Percentiles rank a stretch among this genome's conserved stretches.
Evolutionary conservation across 2,329 filamentous ascomycete species (phyloP).

Genomic region (Magnaporthiopsis incrustans): DNA sequence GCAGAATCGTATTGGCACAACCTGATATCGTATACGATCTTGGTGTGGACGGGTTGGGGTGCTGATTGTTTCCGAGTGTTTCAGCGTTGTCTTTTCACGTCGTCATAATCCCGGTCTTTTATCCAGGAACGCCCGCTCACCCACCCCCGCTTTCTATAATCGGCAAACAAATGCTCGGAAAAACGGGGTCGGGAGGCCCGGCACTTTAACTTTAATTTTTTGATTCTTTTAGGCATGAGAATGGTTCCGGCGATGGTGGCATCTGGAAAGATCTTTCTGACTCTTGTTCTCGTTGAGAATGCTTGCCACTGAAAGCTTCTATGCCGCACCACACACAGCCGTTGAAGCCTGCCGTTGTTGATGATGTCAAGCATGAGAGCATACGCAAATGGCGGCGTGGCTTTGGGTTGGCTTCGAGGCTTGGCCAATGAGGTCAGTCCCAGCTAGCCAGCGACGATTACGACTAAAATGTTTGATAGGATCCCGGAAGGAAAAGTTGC

Average conservation of each 20-base stretch:
- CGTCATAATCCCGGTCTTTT: neutral
- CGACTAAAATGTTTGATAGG: too few species aligned
- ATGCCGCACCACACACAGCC: too few species aligned
- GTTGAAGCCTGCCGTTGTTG: too few species aligned
- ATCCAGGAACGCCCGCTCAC: neutral
- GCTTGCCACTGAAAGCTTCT: too few species aligned
- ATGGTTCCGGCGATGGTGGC: neutral
- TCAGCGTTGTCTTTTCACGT: neutral
- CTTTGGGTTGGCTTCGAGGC: too few species aligned
- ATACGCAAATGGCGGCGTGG: too few species aligned
- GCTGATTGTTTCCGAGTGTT: neutral
- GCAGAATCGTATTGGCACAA: neutral
- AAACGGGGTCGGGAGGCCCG: neutral
- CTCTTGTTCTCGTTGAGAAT: neutral
- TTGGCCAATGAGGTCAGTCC: too few species aligned
- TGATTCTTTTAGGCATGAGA: neutral
- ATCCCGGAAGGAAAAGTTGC: too few species aligned
- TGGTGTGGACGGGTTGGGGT: neutral
- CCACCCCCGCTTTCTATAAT: neutral
- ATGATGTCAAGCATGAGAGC: too few species aligned
- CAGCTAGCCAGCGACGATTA: too few species aligned
- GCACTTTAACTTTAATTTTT: neutral
- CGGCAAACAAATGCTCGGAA: neutral
- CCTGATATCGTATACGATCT: neutral
- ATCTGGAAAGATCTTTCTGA: neutral